Evolutionary conservation across 75 land plant species (phyloP).

Genomic region (Pinus taeda): DNA sequence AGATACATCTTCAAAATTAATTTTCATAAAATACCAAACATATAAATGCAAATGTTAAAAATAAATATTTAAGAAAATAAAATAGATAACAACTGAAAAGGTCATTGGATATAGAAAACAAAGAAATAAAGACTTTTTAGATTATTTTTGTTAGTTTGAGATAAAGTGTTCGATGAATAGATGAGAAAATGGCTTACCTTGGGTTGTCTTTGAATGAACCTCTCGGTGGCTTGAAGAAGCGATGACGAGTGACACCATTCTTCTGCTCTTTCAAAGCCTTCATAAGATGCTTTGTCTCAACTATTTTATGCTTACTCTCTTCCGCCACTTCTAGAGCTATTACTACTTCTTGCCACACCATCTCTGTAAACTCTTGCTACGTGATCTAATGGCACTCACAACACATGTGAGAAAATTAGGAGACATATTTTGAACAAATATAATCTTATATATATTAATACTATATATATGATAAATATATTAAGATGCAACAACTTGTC

Average conservation of each 20-base stretch:
- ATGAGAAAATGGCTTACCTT: constrained; percentile 42
- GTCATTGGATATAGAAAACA: too few relatives aligned
- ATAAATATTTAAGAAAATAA: not conserved
- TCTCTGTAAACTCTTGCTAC: constrained; percentile 85
- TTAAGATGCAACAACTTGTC: too few relatives aligned
- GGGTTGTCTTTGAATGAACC: constrained; percentile 82
- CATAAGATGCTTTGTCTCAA: constrained; percentile 94
- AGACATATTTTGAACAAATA: not conserved
- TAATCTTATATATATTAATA: too few relatives aligned
- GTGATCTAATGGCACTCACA: constrained; percentile 40
- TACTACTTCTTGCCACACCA: constrained; percentile 96
- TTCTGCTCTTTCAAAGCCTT: constrained; percentile 89
- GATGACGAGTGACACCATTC: constrained; percentile 83
- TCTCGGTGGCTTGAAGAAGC: constrained; percentile 85
- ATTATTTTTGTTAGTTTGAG: too few relatives aligned
- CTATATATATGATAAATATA: too few relatives aligned
- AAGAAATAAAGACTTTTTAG: too few relatives aligned
- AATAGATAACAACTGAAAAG: not conserved
- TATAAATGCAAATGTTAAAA: not conserved
- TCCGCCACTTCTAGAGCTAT: constrained; percentile 84
- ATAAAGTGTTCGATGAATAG: too few relatives aligned
- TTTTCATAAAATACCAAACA: not conserved
- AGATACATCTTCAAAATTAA: too few relatives aligned
- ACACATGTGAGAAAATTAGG: not conserved
- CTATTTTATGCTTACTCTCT: constrained; percentile 79